A percentile compares a stretch with the other conserved stretches of the same genome.
Conservation (phyloP, 192 early-diverging fungal species). For the Podila minutissima region DNA sequence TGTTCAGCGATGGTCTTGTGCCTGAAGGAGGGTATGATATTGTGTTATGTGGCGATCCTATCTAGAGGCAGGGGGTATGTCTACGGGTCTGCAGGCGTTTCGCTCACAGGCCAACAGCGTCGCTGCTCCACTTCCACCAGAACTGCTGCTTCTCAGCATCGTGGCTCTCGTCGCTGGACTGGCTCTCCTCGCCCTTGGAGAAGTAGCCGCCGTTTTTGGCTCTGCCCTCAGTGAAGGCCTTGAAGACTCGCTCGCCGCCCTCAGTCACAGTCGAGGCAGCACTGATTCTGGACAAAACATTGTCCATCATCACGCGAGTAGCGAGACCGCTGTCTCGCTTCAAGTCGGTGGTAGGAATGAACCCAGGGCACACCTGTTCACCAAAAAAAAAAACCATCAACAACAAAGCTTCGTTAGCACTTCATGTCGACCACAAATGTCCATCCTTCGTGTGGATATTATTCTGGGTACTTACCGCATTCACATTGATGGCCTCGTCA, state of each 20-base stretch:
- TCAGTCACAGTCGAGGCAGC: conserved; percentile 33
- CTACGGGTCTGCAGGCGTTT: too few species aligned
- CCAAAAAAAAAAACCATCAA: background rate
- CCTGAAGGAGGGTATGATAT: too few species aligned
- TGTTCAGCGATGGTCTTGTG: too few species aligned
- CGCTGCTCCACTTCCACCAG: conserved; percentile 54
- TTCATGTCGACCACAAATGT: background rate
- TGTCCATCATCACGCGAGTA: conserved; percentile 36
- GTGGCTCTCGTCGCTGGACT: conserved; percentile 50
- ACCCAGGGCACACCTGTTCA: conserved; percentile 41
- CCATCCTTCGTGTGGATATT: too few species aligned
- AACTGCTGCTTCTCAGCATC: conserved; percentile 45
- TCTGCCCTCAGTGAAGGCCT: conserved; percentile 15
- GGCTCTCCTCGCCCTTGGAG: conserved; percentile 2
- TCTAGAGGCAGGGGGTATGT: too few species aligned
- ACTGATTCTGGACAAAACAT: conserved; percentile 31
- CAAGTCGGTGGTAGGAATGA: conserved; percentile 46
- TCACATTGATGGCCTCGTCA: conserved; percentile 17
- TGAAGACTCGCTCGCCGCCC: conserved; percentile 33
- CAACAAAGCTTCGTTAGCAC: background rate
- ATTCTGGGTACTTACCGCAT: conserved; percentile 13
- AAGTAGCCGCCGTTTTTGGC: conserved; percentile 21
- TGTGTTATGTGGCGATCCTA: too few species aligned
- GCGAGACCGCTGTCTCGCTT: conserved; percentile 41
- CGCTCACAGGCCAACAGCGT: conserved; percentile 24